Conservation (phyloP, 2,329 filamentous ascomycete genomes). For the Colletotrichum spinosum region DNA sequence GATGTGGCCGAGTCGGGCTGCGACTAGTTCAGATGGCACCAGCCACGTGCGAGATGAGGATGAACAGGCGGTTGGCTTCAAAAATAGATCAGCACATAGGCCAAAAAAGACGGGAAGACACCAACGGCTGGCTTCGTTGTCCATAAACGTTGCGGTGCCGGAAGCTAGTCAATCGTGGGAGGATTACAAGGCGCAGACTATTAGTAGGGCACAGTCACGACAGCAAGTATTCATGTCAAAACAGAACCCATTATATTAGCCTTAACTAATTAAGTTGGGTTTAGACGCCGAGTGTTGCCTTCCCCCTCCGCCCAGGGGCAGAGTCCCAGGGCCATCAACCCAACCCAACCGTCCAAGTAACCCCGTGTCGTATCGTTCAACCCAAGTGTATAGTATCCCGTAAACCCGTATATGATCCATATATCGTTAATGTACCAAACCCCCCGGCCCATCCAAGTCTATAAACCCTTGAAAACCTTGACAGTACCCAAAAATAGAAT, state of each 20-base stretch:
- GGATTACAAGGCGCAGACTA: too few species aligned
- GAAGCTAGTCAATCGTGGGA: too few species aligned
- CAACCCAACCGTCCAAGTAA: constrained; percentile 8
- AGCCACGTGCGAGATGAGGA: too few species aligned
- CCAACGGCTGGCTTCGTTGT: too few species aligned
- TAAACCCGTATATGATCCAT: not conserved
- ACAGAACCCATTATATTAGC: constrained; percentile 36
- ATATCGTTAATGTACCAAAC: not conserved
- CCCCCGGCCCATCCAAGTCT: not conserved
- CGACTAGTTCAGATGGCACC: too few species aligned
- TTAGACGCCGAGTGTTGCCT: constrained; percentile 5
- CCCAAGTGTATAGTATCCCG: constrained; percentile 2
- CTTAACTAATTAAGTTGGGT: constrained; percentile 35
- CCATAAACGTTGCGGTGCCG: too few species aligned
- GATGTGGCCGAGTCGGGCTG: too few species aligned
- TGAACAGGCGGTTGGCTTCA: too few species aligned
- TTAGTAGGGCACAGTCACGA: too few species aligned
- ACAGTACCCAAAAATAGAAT: not conserved
- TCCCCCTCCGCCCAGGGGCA: constrained; percentile 3
- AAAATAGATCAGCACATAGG: too few species aligned
- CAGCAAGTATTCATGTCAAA: not conserved
- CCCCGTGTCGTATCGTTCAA: constrained; percentile 4
- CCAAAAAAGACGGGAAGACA: too few species aligned
- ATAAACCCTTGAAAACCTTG: not conserved
- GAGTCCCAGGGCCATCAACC: constrained; percentile 11